These are phyloP conservation scores for Xylariomycetidae sp. DNA, from an alignment of 2,329 filamentous ascomycete genomes.

Conservation along the genomic window DNA sequence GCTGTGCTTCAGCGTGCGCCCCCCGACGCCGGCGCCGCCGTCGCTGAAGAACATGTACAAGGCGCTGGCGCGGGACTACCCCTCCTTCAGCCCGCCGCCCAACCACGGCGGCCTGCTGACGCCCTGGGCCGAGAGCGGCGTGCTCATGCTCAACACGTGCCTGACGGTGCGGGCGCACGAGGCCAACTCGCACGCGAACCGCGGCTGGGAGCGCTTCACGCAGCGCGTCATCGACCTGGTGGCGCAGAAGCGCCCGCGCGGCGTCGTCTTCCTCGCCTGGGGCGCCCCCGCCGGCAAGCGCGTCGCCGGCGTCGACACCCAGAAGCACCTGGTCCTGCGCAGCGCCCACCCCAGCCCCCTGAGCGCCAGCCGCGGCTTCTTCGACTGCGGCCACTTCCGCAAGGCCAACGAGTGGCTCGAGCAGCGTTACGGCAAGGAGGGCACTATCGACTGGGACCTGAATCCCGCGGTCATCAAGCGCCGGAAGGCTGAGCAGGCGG, in stretches of 20 bases:
- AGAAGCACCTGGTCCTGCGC: conserved; percentile 75
- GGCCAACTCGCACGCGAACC: conserved; percentile 76
- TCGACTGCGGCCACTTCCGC: conserved; percentile 75
- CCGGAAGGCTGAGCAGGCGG: conserved; percentile 12
- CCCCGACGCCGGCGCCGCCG: conserved; percentile 81
- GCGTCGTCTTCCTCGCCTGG: conserved; percentile 96
- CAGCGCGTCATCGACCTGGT: conserved; percentile 88
- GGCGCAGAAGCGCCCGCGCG: conserved; percentile 65
- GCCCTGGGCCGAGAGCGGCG: conserved; percentile 89
- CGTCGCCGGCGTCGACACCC: conserved; percentile 64
- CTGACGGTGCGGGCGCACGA: conserved; percentile 87
- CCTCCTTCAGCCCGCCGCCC: conserved; percentile 58
- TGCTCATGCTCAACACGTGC: conserved; percentile 90
- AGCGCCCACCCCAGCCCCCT: conserved; percentile 91
- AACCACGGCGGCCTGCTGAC: conserved; percentile 78
- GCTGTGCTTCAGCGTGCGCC: conserved; percentile 88
- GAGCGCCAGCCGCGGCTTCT: conserved; percentile 76
- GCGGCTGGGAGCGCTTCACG: conserved; percentile 90
- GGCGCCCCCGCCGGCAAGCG: conserved; percentile 77
- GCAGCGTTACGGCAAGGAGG: conserved; percentile 69
- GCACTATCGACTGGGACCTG: conserved; percentile 79
- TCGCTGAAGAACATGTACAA: conserved; percentile 93
- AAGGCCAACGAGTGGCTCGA: conserved; percentile 81
- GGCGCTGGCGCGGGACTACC: conserved; percentile 82
- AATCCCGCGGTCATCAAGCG: conserved; percentile 26